Conservation (phyloP, 2,329 filamentous ascomycete genomes). For the Coniochaeta sp. region DNA sequence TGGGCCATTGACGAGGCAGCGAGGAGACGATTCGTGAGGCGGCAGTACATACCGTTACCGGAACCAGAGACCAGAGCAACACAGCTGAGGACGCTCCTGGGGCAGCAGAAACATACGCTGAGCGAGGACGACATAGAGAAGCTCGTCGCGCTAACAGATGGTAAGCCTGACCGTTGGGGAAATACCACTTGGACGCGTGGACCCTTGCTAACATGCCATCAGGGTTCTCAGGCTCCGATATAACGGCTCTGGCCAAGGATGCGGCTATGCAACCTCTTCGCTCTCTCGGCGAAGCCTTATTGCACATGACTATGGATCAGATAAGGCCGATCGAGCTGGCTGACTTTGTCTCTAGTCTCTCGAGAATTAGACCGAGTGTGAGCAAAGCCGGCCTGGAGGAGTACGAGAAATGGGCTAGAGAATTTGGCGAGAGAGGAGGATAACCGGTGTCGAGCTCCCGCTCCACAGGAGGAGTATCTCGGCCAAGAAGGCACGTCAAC, state of each 20-base stretch:
- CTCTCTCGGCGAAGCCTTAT: constrained; percentile 78
- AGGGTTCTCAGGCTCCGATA: constrained; percentile 98
- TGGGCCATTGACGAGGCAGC: constrained; percentile 98
- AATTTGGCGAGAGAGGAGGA: constrained; percentile 88
- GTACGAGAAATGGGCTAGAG: constrained; percentile 89
- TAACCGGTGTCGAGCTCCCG: constrained; percentile 25
- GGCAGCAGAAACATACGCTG: constrained; percentile 81
- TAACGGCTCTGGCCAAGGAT: constrained; percentile 93
- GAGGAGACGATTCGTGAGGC: constrained; percentile 77
- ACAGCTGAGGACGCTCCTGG: constrained; percentile 72
- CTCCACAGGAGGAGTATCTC: neutral
- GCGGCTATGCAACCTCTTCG: constrained; percentile 94
- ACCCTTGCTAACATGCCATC: constrained; percentile 4
- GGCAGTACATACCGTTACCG: constrained; percentile 93
- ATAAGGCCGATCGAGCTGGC: constrained; percentile 77
- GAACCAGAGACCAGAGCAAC: constrained; percentile 73
- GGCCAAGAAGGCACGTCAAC: neutral
- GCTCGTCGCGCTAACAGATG: constrained; percentile 77
- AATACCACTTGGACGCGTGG: neutral
- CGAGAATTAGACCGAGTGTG: constrained; percentile 83
- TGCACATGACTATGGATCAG: constrained; percentile 90
- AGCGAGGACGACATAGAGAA: constrained; percentile 62
- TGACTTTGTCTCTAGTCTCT: constrained; percentile 80
- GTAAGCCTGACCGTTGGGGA: constrained; percentile 38
- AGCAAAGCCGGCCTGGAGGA: constrained; percentile 76